Evolutionary conservation across 2,329 filamentous ascomycete genomes (phyloP).

Genomic region (Diaporthe longicolla): DNA sequence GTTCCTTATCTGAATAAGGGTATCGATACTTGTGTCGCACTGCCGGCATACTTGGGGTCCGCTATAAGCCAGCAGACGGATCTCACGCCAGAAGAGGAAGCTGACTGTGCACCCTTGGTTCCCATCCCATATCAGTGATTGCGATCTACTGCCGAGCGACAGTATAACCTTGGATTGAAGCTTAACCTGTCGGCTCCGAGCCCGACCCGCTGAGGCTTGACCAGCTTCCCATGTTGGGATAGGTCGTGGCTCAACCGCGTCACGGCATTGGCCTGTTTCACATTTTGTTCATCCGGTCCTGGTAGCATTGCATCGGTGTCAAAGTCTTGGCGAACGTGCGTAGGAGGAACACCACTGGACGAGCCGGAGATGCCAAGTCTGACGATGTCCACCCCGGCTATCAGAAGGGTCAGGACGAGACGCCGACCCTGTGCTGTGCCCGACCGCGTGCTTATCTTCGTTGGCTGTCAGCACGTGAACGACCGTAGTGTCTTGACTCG

Average conservation of each 20-base stretch:
- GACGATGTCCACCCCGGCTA: constrained; percentile 24
- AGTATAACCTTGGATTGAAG: constrained; percentile 33
- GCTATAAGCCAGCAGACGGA: constrained; percentile 10
- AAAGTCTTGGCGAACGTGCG: constrained; percentile 29
- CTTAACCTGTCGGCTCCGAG: constrained; percentile 29
- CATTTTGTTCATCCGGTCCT: constrained; percentile 26
- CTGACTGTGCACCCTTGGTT: background rate
- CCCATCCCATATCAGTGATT: constrained; percentile 28
- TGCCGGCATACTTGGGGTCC: constrained; percentile 17
- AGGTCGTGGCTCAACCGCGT: constrained; percentile 28
- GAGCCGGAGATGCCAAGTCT: constrained; percentile 26
- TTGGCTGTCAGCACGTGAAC: constrained; percentile 32
- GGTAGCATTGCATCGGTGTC: constrained; percentile 34
- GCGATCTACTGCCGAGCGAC: constrained; percentile 13
- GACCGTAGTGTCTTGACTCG: constrained; percentile 20
- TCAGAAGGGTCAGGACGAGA: constrained; percentile 16
- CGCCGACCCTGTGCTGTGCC: constrained; percentile 12
- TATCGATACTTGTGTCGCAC: background rate
- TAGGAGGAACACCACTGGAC: background rate
- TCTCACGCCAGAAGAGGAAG: constrained; percentile 23
- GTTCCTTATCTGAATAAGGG: constrained; percentile 1
- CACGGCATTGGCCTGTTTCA: constrained; percentile 36
- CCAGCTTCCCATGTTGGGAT: constrained; percentile 32
- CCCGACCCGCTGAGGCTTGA: constrained; percentile 23
- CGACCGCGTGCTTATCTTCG: constrained; percentile 34